Evolutionary conservation across 2,329 filamentous ascomycete genomes (phyloP).

Genomic region (Truncatella angustata): DNA sequence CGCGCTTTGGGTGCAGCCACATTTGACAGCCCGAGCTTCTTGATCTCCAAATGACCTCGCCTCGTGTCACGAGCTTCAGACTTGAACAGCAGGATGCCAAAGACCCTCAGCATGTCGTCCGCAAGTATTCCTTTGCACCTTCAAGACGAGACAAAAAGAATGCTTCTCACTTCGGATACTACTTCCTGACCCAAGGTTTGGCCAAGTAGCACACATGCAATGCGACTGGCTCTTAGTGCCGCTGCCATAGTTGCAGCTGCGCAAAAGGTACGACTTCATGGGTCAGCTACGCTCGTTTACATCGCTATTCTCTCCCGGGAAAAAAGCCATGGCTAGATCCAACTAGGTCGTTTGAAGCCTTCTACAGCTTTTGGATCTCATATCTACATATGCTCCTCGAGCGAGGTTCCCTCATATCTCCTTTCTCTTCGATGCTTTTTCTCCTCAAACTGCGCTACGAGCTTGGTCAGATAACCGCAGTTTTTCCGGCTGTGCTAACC

Average conservation of each 20-base stretch:
- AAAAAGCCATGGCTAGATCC: not conserved
- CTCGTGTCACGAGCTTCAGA: not conserved
- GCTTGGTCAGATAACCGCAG: conserved; percentile 8
- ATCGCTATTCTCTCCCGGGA: not conserved
- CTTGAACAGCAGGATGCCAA: not conserved
- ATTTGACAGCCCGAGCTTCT: not conserved
- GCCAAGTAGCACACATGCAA: conserved; percentile 7
- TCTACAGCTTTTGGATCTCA: not conserved
- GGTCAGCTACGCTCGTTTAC: conserved; percentile 2
- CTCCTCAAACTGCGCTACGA: conserved; percentile 9
- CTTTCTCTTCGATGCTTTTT: conserved; percentile 5
- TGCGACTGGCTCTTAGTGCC: conserved; percentile 7
- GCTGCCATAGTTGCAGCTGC: not conserved
- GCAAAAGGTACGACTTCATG: conserved; percentile 7
- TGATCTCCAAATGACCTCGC: conserved; percentile 1
- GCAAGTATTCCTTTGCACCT: not conserved
- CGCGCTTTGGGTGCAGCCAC: not conserved
- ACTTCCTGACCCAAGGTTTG: not conserved
- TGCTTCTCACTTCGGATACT: not conserved
- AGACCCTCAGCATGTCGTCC: conserved; percentile 4
- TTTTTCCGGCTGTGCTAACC: conserved; percentile 5
- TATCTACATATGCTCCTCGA: not conserved
- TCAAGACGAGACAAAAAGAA: not conserved
- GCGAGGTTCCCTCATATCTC: not conserved
- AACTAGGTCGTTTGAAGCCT: not conserved